phyloP scores from a whole-genome alignment of 352 stramenopile genomes.

The Phytophthora sp. region DNA sequence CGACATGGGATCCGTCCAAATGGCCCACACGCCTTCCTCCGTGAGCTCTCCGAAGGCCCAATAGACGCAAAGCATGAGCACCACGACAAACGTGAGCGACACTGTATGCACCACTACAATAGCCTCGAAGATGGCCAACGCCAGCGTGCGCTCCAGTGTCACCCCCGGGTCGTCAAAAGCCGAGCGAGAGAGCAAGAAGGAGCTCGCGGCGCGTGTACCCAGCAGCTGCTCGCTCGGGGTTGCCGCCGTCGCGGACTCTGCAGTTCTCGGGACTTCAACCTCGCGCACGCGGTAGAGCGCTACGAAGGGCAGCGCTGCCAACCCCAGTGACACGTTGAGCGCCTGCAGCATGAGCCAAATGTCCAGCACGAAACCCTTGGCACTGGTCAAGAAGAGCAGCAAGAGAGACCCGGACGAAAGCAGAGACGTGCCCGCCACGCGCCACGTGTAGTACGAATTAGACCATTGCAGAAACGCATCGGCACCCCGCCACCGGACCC shows the following conservation, averaged over 20 bases:
- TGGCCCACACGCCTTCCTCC: conserved; percentile 34
- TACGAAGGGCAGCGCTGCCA: conserved; percentile 56
- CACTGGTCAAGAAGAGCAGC: conserved; percentile 46
- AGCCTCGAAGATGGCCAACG: conserved; percentile 70
- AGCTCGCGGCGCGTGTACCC: conserved; percentile 35
- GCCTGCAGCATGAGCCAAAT: conserved; percentile 58
- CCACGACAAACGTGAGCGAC: conserved; percentile 53
- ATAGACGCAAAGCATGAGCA: conserved; percentile 53
- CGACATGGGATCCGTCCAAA: conserved; percentile 40
- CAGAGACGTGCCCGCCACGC: conserved; percentile 55
- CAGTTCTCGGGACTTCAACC: neutral
- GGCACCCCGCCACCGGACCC: conserved; percentile 34
- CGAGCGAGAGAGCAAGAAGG: conserved; percentile 62
- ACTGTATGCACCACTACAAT: conserved; percentile 66
- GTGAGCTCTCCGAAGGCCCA: conserved; percentile 56
- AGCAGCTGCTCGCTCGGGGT: conserved; percentile 29
- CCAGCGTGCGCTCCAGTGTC: conserved; percentile 54
- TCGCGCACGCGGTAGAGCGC: conserved; percentile 46
- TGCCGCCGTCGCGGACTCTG: neutral
- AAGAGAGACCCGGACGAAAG: conserved; percentile 50
- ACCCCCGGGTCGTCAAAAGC: conserved; percentile 44
- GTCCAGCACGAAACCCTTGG: conserved; percentile 42
- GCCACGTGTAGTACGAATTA: conserved; percentile 78
- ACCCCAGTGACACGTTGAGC: conserved; percentile 62
- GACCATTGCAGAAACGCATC: conserved; percentile 63